These are phyloP conservation scores for Barnettozyma sp. DNA, from an alignment of 805 yeast species.

Conservation along the genomic window DNA sequence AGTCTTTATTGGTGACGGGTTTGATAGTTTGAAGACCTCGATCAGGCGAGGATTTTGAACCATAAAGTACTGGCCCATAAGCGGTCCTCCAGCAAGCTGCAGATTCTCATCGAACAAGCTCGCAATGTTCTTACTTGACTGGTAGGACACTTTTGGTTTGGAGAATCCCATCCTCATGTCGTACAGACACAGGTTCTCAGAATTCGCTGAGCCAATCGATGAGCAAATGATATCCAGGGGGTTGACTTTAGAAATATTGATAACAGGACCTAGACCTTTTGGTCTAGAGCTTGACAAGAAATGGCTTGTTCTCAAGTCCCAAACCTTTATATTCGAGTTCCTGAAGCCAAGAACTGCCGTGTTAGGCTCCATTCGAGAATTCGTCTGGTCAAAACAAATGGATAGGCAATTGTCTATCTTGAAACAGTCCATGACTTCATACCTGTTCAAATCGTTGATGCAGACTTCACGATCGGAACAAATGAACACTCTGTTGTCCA, in stretches of 20 bases:
- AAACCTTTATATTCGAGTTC: conserved; percentile 12
- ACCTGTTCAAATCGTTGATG: conserved; percentile 2
- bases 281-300: conserved; percentile 1
- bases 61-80: conserved; percentile 6
- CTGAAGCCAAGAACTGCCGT: conserved; percentile 15
- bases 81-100: conserved; percentile 2
- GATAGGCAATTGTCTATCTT: conserved; percentile 17
- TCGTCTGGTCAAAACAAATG: conserved; percentile 8
- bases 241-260: conserved; percentile 4
- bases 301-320: conserved; percentile 16
- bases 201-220: conserved; percentile 7
- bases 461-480: conserved; percentile 1
- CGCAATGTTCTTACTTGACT: conserved; percentile 7
- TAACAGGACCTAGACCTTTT: conserved; percentile 10
- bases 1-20: conserved; percentile 9
- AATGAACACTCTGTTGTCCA: neutral
- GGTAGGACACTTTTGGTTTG: neutral
- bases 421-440: neutral
- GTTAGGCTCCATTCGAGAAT: neutral
- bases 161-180: conserved; percentile 13
- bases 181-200: conserved; percentile 7
- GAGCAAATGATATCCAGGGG: conserved; percentile 8
- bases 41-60: conserved; percentile 7
- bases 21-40: conserved; percentile 9
- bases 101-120: conserved; percentile 11